Base-by-base conservation (phyloP, 1,139 yeast species). In the Protomyces inouyei region DNA sequence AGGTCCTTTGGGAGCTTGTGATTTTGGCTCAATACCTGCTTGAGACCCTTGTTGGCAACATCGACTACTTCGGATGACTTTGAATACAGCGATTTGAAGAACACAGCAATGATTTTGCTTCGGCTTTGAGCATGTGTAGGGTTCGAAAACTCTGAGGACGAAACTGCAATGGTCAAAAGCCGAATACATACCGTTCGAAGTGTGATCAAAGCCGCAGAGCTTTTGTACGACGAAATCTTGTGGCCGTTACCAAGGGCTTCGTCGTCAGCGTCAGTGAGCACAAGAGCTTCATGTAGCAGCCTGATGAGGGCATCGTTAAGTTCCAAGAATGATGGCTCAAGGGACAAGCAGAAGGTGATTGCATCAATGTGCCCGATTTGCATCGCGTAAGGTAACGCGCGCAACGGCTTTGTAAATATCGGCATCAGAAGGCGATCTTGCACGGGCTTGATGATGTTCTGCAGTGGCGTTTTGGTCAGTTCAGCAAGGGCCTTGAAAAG, bases 341-440 rank as follows among this genome's bases (percentile, higher is more conserved):
- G 79, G 1, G 87, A 85, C 67, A 95, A 78, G 72, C 98, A 93
- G 74, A 86, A 95, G 0, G 96, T 86, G 14, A 95, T 89, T 0
- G 98, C 98, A 76, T 93, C 98, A 67, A 95, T 91, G 74, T 93
- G 92, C 40, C 98, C 98, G 66, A 95, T 93, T 76, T 95, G 98
- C 97, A 92, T 93, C 2, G 97, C 95, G 77, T 95, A 93, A 0
- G 99, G 98, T 68, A 95, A 80, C 0, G 98, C 98, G 68, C 99
- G 81, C 67, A 95, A 77, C 0, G 99, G 99, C 72, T 95, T 95
- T 5, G 97, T 96, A 77, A 93, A 95, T 52, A 95, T 93, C 8
- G 98, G 98, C 0, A 95, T 89, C 57, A 95, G 77, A 54, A 95
- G 78, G 55, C 92, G 83, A 54, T 84, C 87, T 70, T 90, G 89